These are phyloP conservation scores for Cercospora brassicicola DNA, from an alignment of 2,329 filamentous ascomycete species.

Conservation along the genomic window DNA sequence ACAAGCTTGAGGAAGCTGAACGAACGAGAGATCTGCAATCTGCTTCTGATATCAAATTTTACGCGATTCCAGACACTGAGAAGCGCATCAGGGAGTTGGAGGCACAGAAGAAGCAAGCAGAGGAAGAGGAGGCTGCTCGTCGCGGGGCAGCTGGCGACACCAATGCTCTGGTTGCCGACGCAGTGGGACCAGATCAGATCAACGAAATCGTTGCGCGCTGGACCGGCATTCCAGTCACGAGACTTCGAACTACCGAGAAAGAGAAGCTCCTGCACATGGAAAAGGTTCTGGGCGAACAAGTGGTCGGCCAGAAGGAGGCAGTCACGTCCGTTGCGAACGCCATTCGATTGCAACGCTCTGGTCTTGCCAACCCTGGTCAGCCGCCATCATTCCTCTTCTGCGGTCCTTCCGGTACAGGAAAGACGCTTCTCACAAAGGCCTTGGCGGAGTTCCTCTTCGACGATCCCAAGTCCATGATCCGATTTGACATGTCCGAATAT, in stretches of 20 bases:
- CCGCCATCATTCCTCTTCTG: constrained; percentile 98
- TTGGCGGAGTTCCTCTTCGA: constrained; percentile 98
- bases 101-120: constrained; percentile 74
- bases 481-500: constrained; percentile 99
- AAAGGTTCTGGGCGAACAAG: constrained; percentile 74
- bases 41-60: constrained; percentile 93
- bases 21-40: constrained; percentile 79
- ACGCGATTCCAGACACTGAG: constrained; percentile 92
- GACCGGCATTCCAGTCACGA: constrained; percentile 97
- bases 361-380: constrained; percentile 91
- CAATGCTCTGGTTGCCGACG: constrained; percentile 75
- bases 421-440: constrained; percentile 94
- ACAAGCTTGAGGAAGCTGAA: constrained; percentile 91
- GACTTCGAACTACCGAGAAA: constrained; percentile 92
- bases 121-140: constrained; percentile 61
- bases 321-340: constrained; percentile 92
- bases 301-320: constrained; percentile 92
- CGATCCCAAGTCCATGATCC: constrained; percentile 94
- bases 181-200: constrained; percentile 96
- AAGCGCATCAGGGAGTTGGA: constrained; percentile 78
- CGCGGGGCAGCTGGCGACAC: constrained; percentile 60
- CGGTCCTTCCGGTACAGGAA: constrained; percentile 95
- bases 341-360: constrained; percentile 91
- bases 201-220: constrained; percentile 96
- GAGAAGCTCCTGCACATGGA: constrained; percentile 99